Percentiles rank a stretch among this genome's conserved stretches.
Conservation (phyloP, 176 grass and related monocot species). For the Zea luxurians region DNA sequence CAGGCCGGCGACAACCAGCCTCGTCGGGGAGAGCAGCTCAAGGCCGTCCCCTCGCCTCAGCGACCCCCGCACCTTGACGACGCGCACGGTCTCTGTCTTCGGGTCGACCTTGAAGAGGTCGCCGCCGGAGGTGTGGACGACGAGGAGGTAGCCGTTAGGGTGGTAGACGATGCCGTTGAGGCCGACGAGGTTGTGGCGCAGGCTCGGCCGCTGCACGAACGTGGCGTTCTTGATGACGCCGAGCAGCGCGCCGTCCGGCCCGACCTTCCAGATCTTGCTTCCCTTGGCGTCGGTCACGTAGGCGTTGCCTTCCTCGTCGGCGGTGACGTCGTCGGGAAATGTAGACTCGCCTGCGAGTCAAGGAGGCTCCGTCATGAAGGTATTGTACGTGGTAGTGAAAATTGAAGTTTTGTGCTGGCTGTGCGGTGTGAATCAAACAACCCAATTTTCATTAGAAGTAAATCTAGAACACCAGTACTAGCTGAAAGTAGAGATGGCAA, state of each 20-base stretch:
- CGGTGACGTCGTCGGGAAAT: slow-evolving; percentile 72
- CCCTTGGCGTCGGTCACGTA: slow-evolving; percentile 70
- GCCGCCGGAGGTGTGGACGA: slow-evolving; percentile 77
- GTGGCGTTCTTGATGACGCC: slow-evolving; percentile 57
- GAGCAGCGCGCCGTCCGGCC: slow-evolving; percentile 60
- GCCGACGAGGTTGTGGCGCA: slow-evolving; percentile 56
- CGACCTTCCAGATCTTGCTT: slow-evolving; percentile 89
- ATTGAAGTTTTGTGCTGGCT: neutral
- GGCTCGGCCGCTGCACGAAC: slow-evolving; percentile 57
- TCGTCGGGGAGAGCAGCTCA: slow-evolving; percentile 68
- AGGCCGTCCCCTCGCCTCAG: slow-evolving; percentile 70
- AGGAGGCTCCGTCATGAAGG: neutral
- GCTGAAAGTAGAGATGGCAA: too few relatives aligned
- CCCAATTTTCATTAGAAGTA: neutral
- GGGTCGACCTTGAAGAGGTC: slow-evolving; percentile 77
- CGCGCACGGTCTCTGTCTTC: slow-evolving; percentile 33
- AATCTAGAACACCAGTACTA: too few relatives aligned
- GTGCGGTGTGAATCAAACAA: neutral
- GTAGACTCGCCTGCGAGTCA: slow-evolving; percentile 56
- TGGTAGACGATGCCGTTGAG: slow-evolving; percentile 83
- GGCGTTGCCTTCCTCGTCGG: slow-evolving; percentile 74
- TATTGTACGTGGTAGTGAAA: neutral
- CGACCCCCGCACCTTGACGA: slow-evolving; percentile 66
- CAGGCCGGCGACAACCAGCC: slow-evolving; percentile 64
- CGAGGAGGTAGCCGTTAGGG: slow-evolving; percentile 81